These are phyloP conservation scores for Teunomyces lycoperdinae DNA, from an alignment of 805 yeast species.

Conservation along the genomic window DNA sequence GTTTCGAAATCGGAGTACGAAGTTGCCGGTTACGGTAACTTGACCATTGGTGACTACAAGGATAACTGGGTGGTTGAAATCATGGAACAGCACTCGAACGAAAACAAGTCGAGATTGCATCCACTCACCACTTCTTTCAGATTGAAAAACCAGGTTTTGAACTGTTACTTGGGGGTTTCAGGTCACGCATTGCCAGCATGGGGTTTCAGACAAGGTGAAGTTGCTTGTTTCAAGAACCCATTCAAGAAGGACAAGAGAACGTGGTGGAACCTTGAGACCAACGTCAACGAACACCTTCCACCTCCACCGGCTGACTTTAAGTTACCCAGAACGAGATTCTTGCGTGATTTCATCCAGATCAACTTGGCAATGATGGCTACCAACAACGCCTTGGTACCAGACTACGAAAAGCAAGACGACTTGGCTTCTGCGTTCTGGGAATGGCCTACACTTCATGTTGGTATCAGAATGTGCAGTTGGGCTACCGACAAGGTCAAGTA, in stretches of 20 bases:
- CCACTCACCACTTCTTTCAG: conserved; percentile 85
- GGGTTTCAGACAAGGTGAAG: conserved; percentile 99
- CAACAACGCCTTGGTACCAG: conserved; percentile 79
- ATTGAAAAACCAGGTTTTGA: conserved; percentile 61
- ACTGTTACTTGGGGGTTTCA: conserved; percentile 83
- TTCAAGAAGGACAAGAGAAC: conserved; percentile 76
- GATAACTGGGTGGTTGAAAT: conserved; percentile 79
- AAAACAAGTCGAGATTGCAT: conserved; percentile 56
- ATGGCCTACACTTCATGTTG: conserved; percentile 80
- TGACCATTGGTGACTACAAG: conserved; percentile 61
- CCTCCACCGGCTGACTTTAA: conserved; percentile 58
- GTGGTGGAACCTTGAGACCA: conserved; percentile 85
- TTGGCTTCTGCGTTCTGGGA: conserved; percentile 79
- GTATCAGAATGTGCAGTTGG: conserved; percentile 79
- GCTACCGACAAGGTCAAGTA: conserved; percentile 55
- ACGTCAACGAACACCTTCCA: conserved; percentile 57
- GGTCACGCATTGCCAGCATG: conserved; percentile 85
- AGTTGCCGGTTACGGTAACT: conserved; percentile 72
- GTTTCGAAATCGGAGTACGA: conserved; percentile 53
- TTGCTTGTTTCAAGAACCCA: conserved; percentile 69
- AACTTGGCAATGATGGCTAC: conserved; percentile 88
- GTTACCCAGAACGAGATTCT: conserved; percentile 71
- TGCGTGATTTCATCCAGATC: conserved; percentile 71
- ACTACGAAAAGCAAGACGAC: conserved; percentile 67
- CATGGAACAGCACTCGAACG: conserved; percentile 54